Evolutionary conservation across 1,284 basidiomycete genomes (phyloP).

Genomic region (Cryptococcus sp.): DNA sequence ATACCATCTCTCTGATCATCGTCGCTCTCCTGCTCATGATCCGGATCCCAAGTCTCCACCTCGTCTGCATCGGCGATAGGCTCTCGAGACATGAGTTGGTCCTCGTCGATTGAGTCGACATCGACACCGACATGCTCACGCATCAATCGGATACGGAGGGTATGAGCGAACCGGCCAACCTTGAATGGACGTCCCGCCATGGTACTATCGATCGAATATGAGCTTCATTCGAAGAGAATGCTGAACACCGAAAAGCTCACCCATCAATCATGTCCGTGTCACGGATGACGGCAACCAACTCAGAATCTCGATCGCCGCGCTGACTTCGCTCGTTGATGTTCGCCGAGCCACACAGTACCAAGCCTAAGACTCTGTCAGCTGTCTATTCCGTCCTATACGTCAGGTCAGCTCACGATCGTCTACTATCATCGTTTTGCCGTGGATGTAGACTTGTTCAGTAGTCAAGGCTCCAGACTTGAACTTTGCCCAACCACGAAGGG

Average conservation of each 20-base stretch:
- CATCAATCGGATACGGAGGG: conserved; percentile 90
- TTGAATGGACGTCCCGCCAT: conserved; percentile 96
- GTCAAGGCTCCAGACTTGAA: conserved; percentile 80
- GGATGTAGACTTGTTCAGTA: conserved; percentile 92
- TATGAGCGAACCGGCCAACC: conserved; percentile 96
- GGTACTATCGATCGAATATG: conserved; percentile 57
- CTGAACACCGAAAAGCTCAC: conserved; percentile 53
- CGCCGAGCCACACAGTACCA: conserved; percentile 98
- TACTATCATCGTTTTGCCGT: conserved; percentile 84
- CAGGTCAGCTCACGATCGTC: conserved; percentile 66
- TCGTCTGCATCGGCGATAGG: conserved; percentile 61
- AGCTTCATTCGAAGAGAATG: neutral
- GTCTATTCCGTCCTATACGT: neutral
- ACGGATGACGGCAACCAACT: conserved; percentile 86
- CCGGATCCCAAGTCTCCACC: conserved; percentile 75
- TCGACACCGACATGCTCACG: conserved; percentile 94
- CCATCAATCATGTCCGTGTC: conserved; percentile 96
- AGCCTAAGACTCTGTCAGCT: conserved; percentile 50
- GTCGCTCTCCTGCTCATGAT: conserved; percentile 65
- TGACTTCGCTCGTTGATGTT: conserved; percentile 98
- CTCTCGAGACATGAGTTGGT: conserved; percentile 64
- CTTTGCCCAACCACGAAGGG: conserved; percentile 90
- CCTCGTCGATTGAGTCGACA: conserved; percentile 84
- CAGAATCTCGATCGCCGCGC: conserved; percentile 94
- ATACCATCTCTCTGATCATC: conserved; percentile 43